phyloP scores from a whole-genome alignment of 805 yeast species.

The Candida arabinofermentans region DNA sequence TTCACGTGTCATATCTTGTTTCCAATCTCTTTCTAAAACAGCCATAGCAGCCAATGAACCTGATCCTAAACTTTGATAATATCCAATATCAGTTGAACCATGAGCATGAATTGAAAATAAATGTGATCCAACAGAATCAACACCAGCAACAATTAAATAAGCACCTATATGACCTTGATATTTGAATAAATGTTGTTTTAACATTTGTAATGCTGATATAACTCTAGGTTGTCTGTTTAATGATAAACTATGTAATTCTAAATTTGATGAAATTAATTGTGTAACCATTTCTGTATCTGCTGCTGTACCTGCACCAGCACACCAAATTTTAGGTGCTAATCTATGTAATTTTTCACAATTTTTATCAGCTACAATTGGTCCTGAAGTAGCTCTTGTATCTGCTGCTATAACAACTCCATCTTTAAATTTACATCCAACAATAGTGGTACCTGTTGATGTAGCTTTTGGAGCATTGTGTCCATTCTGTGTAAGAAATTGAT shows the following conservation, averaged over 20 bases:
- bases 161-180: conserved; percentile 98
- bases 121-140: conserved; percentile 94
- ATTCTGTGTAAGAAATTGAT: conserved; percentile 58
- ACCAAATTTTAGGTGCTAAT: conserved; percentile 89
- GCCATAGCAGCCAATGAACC: conserved; percentile 99
- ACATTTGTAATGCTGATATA: conserved; percentile 84
- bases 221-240: conserved; percentile 89
- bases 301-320: conserved; percentile 99
- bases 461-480: conserved; percentile 82
- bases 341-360: conserved; percentile 94
- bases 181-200: conserved; percentile 93
- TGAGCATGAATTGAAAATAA: conserved; percentile 93
- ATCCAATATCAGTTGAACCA: conserved; percentile 96
- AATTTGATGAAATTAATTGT: conserved; percentile 82
- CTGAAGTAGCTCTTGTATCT: conserved; percentile 97
- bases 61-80: conserved; percentile 88
- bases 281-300: conserved; percentile 99
- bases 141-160: conserved; percentile 95
- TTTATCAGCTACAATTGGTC: conserved; percentile 95
- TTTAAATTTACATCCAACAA: conserved; percentile 90
- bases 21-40: conserved; percentile 86
- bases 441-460: conserved; percentile 98
- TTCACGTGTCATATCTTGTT: conserved; percentile 68
- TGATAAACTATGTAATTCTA: conserved; percentile 84
- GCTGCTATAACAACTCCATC: conserved; percentile 98